phyloP scores from a whole-genome alignment of 83 land plant species.

The Diphasiastrum complanatum region DNA sequence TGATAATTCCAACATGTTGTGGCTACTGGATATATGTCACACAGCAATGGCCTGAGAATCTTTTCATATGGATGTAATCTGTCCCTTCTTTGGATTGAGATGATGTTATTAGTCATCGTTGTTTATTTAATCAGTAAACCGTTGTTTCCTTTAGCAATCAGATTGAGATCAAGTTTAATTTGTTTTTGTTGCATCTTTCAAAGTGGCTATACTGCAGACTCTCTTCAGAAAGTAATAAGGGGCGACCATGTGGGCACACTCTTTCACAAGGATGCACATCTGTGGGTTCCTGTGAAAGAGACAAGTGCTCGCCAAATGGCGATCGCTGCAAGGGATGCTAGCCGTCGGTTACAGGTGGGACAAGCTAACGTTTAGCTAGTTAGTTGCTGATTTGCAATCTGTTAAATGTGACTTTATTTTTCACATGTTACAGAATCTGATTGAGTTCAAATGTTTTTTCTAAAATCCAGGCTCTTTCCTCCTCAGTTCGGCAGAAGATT shows the following conservation, averaged over 20 bases:
- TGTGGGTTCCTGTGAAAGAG: conserved; percentile 48
- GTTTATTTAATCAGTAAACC: neutral
- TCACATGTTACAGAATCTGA: neutral
- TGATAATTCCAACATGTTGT: too few relatives aligned
- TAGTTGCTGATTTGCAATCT: neutral
- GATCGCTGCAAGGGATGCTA: conserved; percentile 81
- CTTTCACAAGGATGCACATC: conserved; percentile 76
- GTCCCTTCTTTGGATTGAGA: too few relatives aligned
- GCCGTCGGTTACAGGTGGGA: conserved; percentile 71
- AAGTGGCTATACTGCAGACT: conserved; percentile 74
- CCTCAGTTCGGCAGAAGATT: conserved; percentile 54
- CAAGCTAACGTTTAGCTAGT: neutral
- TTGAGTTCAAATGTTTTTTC: neutral
- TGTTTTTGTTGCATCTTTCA: conserved; percentile 16
- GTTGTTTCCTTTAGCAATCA: conserved; percentile 2
- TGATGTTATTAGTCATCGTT: too few relatives aligned
- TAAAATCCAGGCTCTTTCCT: conserved; percentile 49
- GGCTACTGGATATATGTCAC: too few relatives aligned
- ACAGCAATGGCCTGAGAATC: too few relatives aligned
- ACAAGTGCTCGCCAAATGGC: conserved; percentile 82
- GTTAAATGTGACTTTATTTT: conserved; percentile 1
- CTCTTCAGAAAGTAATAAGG: conserved; percentile 55
- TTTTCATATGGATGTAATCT: too few relatives aligned
- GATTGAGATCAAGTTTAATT: neutral
- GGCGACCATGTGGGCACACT: conserved; percentile 85